A percentile compares a stretch with the other conserved stretches of the same genome.
These are phyloP conservation scores for Phytophthora fragariae DNA, from an alignment of 352 stramenopile genomes.

Conservation along the genomic window DNA sequence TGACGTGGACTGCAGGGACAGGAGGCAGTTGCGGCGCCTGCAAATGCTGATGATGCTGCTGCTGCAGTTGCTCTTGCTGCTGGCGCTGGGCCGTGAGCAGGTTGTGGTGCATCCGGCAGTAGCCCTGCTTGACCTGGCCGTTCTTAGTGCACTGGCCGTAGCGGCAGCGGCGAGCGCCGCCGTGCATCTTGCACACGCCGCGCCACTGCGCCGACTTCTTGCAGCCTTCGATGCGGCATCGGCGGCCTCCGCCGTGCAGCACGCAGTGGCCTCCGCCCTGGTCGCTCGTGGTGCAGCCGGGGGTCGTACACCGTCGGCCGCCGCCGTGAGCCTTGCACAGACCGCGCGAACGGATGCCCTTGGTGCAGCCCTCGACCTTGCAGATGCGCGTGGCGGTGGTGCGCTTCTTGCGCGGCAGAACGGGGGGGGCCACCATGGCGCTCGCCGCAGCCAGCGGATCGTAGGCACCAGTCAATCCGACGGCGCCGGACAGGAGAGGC, in stretches of 20 bases:
- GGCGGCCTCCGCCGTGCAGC: constrained; percentile 80
- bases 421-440: constrained; percentile 15
- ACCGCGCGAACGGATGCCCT: constrained; percentile 79
- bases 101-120: constrained; percentile 83
- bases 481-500: constrained; percentile 10
- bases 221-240: constrained; percentile 81
- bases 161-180: constrained; percentile 77
- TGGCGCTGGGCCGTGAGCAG: constrained; percentile 53
- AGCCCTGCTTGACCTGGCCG: constrained; percentile 81
- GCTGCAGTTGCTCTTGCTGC: constrained; percentile 47
- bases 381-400: constrained; percentile 71
- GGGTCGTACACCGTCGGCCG: constrained; percentile 80
- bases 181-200: constrained; percentile 88
- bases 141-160: constrained; percentile 86
- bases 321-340: constrained; percentile 88
- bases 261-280: constrained; percentile 88
- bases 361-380: constrained; percentile 74
- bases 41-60: constrained; percentile 34
- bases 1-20: constrained; percentile 17
- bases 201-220: constrained; percentile 85
- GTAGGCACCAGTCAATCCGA: neutral
- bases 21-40: constrained; percentile 17
- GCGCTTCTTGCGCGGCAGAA: constrained; percentile 60
- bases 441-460: neutral
- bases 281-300: constrained; percentile 84